Evolutionary conservation across 2,329 filamentous ascomycete species (phyloP).

Genomic region (Penicillium sp.): DNA sequence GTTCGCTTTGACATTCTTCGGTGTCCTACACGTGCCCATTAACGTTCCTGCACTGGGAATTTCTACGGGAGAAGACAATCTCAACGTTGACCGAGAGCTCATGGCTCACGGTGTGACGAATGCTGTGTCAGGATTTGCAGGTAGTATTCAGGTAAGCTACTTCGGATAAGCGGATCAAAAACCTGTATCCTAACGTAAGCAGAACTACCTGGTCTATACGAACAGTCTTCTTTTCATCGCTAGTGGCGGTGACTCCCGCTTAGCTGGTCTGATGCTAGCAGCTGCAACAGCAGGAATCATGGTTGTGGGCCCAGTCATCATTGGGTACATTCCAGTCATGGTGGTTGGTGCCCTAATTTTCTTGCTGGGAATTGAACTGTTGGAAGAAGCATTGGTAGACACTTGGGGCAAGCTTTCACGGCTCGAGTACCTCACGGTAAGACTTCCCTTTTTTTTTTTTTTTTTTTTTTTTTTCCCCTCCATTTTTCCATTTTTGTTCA

Average conservation of each 20-base stretch:
- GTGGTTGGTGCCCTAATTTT: constrained; percentile 96
- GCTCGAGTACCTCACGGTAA: constrained; percentile 87
- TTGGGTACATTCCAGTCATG: constrained; percentile 94
- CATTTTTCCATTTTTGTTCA: constrained; percentile 29
- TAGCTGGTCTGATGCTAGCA: constrained; percentile 84
- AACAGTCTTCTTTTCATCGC: constrained; percentile 97
- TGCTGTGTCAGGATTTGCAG: constrained; percentile 77
- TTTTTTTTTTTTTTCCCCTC: no score
- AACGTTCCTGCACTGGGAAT: constrained; percentile 93
- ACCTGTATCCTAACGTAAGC: constrained; percentile 32
- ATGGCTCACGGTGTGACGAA: constrained; percentile 93
- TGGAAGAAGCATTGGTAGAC: constrained; percentile 83
- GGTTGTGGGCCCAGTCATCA: constrained; percentile 79
- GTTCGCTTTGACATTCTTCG: constrained; percentile 96
- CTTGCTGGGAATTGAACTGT: constrained; percentile 85
- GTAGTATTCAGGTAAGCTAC: constrained; percentile 70
- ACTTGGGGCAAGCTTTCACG: constrained; percentile 84
- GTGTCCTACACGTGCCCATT: constrained; percentile 94
- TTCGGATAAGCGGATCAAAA: neutral
- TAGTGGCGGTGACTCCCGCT: constrained; percentile 81
- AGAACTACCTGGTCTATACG: constrained; percentile 96
- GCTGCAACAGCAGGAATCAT: constrained; percentile 76
- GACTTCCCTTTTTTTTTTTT: no score
- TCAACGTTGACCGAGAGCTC: constrained; percentile 86
- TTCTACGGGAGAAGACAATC: constrained; percentile 86